These are phyloP conservation scores for Microcyclospora tardicrescens DNA, from an alignment of 2,329 filamentous ascomycete species.

Conservation along the genomic window DNA sequence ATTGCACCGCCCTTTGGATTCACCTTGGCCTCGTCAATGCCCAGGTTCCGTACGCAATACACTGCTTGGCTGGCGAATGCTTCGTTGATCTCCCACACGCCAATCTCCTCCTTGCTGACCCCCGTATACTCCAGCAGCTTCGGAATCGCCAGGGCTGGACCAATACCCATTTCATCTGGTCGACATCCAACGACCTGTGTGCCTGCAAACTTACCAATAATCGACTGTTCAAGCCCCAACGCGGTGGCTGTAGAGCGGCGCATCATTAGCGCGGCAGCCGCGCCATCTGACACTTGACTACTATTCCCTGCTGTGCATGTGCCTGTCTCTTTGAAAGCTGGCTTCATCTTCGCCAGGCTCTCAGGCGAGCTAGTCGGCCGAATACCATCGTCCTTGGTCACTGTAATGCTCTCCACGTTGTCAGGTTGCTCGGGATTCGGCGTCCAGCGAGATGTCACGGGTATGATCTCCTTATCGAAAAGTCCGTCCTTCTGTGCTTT, in stretches of 20 bases:
- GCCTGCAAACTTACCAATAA: slow-evolving; percentile 74
- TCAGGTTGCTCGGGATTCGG: slow-evolving; percentile 45
- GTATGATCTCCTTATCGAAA: slow-evolving; percentile 69
- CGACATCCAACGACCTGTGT: slow-evolving; percentile 63
- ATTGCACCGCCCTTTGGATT: slow-evolving; percentile 92
- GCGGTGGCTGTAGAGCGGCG: slow-evolving; percentile 63
- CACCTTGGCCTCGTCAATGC: slow-evolving; percentile 56
- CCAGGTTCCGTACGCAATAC: slow-evolving; percentile 59
- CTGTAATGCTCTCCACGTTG: slow-evolving; percentile 46
- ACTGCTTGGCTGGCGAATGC: slow-evolving; percentile 52
- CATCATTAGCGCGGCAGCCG: slow-evolving; percentile 74
- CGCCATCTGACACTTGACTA: slow-evolving; percentile 77
- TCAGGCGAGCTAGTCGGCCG: slow-evolving; percentile 54
- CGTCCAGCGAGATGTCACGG: slow-evolving; percentile 58
- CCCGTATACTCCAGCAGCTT: slow-evolving; percentile 60
- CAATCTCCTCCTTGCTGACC: slow-evolving; percentile 54
- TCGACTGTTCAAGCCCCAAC: slow-evolving; percentile 53
- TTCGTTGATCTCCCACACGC: slow-evolving; percentile 91
- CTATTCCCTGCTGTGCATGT: slow-evolving; percentile 74
- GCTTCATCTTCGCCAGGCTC: slow-evolving; percentile 66
- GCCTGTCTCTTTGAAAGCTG: slow-evolving; percentile 66
- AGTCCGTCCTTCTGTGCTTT: slow-evolving; percentile 53
- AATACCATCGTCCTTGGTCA: slow-evolving; percentile 73
- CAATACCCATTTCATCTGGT: slow-evolving; percentile 90
- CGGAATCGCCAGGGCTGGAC: slow-evolving; percentile 75